Evolutionary conservation across 192 early-diverging fungal genomes (phyloP).

Genomic region (Entomortierella chlamydospora): DNA sequence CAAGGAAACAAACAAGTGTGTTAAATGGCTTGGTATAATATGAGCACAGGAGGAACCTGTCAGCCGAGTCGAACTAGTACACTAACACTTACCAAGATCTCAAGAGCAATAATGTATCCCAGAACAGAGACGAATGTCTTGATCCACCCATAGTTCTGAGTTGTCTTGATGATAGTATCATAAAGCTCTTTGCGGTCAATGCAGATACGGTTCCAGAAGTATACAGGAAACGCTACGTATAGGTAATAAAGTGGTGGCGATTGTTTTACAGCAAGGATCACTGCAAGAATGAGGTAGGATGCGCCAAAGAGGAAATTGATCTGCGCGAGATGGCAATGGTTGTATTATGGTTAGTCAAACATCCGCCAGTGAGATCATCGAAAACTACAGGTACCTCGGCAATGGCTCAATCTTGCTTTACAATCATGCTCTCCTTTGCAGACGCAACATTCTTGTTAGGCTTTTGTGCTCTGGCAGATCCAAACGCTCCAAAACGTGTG

Average conservation of each 20-base stretch:
- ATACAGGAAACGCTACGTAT: slow-evolving; percentile 87
- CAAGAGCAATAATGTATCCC: slow-evolving; percentile 75
- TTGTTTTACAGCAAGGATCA: slow-evolving; percentile 78
- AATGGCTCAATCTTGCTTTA: too few relatives aligned
- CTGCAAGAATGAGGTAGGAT: slow-evolving; percentile 57
- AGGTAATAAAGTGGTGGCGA: slow-evolving; percentile 90
- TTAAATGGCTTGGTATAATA: too few relatives aligned
- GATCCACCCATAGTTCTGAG: slow-evolving; percentile 26
- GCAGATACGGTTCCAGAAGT: slow-evolving; percentile 81
- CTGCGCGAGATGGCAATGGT: not conserved
- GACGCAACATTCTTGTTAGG: slow-evolving; percentile 11
- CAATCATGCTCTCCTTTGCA: slow-evolving; percentile 7
- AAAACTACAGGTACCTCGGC: too few relatives aligned
- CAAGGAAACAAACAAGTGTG: too few relatives aligned
- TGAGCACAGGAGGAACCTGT: too few relatives aligned
- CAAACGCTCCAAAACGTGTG: slow-evolving; percentile 25
- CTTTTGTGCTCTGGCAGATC: slow-evolving; percentile 8
- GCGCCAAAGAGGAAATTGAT: slow-evolving; percentile 39
- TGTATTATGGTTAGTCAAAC: too few relatives aligned
- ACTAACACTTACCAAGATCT: slow-evolving; percentile 75
- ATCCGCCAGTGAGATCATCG: too few relatives aligned
- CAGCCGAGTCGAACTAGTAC: not conserved
- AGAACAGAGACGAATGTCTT: slow-evolving; percentile 51
- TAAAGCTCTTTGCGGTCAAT: slow-evolving; percentile 49
- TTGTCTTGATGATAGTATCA: slow-evolving; percentile 25